A percentile compares a stretch with the other conserved stretches of the same genome.
Conservation (phyloP, 129 eudicot genomes). For the Escallonia herrerae region DNA sequence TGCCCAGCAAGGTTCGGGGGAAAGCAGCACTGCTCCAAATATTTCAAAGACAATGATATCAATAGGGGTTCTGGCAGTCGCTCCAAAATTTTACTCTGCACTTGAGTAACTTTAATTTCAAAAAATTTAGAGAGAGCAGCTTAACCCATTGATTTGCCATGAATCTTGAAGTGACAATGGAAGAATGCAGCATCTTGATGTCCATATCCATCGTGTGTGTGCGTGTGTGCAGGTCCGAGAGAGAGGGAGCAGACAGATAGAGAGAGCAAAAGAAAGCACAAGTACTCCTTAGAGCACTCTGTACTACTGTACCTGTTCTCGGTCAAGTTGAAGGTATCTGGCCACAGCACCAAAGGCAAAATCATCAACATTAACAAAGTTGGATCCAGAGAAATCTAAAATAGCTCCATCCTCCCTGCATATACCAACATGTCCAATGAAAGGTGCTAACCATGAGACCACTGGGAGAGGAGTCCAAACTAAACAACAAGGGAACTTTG, state of each 20-base stretch:
- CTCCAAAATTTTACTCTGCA: not conserved
- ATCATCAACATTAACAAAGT: slow-evolving; percentile 62
- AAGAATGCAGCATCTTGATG: too few species aligned
- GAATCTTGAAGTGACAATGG: too few species aligned
- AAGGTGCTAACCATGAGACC: slow-evolving; percentile 98
- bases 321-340: slow-evolving; percentile 75
- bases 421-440: slow-evolving; percentile 94
- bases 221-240: not conserved
- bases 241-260: not conserved
- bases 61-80: not conserved
- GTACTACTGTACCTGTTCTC: slow-evolving; percentile 50
- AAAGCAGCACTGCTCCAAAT: slow-evolving; percentile 69
- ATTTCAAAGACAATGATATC: not conserved
- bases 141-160: not conserved
- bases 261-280: not conserved
- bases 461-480: slow-evolving; percentile 97
- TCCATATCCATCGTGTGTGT: not conserved
- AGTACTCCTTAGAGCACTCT: not conserved
- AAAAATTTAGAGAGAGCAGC: not conserved
- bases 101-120: not conserved
- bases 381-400: slow-evolving; percentile 86
- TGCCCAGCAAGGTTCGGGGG: slow-evolving; percentile 59
- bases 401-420: slow-evolving; percentile 82
- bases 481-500: slow-evolving; percentile 87
- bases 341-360: slow-evolving; percentile 80